Percentiles rank a stretch among this genome's conserved stretches.
Conservation (phyloP, 225 moss, liverwort and hornwort species). For the Asterella californica region DNA sequence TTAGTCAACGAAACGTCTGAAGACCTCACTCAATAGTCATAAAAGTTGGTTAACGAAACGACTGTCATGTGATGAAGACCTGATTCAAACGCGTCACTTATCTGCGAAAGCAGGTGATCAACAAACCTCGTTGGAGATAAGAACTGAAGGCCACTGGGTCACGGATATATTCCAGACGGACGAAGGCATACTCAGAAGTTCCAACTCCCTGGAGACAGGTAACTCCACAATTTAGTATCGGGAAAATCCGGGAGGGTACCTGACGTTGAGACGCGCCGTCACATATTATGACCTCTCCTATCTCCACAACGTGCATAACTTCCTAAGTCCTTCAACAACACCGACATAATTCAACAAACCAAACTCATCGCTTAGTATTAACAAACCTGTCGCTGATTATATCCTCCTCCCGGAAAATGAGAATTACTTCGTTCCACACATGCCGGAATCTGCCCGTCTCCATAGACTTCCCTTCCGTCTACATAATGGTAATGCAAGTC, state of each 20-base stretch:
- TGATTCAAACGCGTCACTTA: background rate
- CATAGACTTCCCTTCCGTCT: constrained; percentile 57
- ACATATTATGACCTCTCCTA: background rate
- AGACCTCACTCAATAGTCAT: background rate
- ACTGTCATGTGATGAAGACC: no score
- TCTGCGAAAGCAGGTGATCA: background rate
- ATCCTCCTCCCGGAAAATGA: constrained; percentile 91
- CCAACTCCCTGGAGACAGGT: constrained; percentile 65
- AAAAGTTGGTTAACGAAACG: no score
- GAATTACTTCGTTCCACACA: constrained; percentile 87
- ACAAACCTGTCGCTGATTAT: constrained; percentile 73
- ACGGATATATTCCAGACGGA: constrained; percentile 81
- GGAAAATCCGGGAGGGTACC: background rate
- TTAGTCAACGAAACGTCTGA: background rate
- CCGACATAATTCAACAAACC: background rate
- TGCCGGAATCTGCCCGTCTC: constrained; percentile 75
- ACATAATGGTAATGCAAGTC: constrained; percentile 3
- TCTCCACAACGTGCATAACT: background rate
- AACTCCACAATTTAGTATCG: background rate
- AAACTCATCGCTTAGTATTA: background rate
- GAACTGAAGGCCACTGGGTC: constrained; percentile 87
- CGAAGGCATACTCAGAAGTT: constrained; percentile 71
- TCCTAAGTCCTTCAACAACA: background rate
- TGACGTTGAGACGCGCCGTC: background rate
- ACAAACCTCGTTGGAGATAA: constrained; percentile 89